Evolutionary conservation across 768 basidiomycete genomes (phyloP).

Genomic region (Hericium rajendrae): DNA sequence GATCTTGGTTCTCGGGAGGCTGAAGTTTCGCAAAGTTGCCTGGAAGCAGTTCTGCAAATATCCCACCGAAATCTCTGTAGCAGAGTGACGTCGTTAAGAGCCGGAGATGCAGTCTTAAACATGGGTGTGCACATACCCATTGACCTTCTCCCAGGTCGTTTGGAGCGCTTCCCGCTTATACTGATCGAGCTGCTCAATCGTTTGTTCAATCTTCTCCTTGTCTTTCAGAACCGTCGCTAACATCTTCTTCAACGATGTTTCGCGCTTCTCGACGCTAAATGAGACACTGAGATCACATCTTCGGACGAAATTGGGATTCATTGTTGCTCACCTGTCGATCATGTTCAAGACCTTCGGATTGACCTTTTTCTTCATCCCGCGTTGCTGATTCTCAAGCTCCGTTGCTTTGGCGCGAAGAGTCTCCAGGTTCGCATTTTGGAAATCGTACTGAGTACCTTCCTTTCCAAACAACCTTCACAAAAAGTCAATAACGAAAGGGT

Average conservation of each 20-base stretch:
- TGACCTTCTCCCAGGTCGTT: slow-evolving; percentile 96
- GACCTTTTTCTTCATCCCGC: slow-evolving; percentile 88
- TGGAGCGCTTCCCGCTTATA: slow-evolving; percentile 90
- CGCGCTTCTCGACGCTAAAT: slow-evolving; percentile 85
- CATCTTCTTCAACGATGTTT: slow-evolving; percentile 80
- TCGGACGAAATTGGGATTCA: not conserved
- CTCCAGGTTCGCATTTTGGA: slow-evolving; percentile 50
- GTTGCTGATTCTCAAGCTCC: slow-evolving; percentile 70
- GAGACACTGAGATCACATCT: slow-evolving; percentile 2
- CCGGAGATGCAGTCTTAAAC: not conserved
- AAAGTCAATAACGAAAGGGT: not conserved
- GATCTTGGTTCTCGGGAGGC: slow-evolving; percentile 86
- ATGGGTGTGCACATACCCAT: slow-evolving; percentile 45
- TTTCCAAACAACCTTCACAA: slow-evolving; percentile 57
- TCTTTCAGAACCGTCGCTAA: slow-evolving; percentile 81
- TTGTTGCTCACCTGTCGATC: slow-evolving; percentile 71
- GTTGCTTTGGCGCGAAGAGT: slow-evolving; percentile 52
- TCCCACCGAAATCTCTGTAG: slow-evolving; percentile 84
- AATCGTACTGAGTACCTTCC: slow-evolving; percentile 74
- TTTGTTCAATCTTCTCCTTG: slow-evolving; percentile 90
- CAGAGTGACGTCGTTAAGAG: too few species aligned
- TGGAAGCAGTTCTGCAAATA: slow-evolving; percentile 91
- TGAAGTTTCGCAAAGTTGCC: slow-evolving; percentile 95
- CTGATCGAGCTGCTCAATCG: slow-evolving; percentile 84
- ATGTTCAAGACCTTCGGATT: slow-evolving; percentile 94